Percentiles rank a stretch among this genome's conserved stretches.
These are phyloP conservation scores for Suhomyces xylopsoci DNA, from an alignment of 805 yeast genomes.

Conservation along the genomic window DNA sequence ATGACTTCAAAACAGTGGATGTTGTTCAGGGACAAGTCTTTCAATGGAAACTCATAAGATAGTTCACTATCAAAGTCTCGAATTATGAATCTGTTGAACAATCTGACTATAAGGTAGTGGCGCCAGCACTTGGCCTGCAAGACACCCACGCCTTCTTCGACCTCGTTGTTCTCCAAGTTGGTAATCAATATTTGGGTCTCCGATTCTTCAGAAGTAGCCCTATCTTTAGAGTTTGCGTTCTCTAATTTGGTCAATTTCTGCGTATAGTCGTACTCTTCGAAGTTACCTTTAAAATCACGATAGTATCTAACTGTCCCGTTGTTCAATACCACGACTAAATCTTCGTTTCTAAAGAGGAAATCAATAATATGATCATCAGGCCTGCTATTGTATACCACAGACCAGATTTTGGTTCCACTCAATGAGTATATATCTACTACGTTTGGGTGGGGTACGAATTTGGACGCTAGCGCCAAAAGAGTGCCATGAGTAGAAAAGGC, in stretches of 20 bases:
- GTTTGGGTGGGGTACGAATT: constrained; percentile 32
- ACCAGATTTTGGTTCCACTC: constrained; percentile 34
- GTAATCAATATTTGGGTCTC: constrained; percentile 17
- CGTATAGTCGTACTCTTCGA: constrained; percentile 46
- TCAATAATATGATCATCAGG: constrained; percentile 54
- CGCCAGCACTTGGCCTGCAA: constrained; percentile 31
- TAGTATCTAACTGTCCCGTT: constrained; percentile 56
- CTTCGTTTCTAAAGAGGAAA: constrained; percentile 50
- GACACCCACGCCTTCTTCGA: constrained; percentile 28
- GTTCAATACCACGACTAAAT: constrained; percentile 53
- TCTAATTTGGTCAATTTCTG: constrained; percentile 18
- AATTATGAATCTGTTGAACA: constrained; percentile 31
- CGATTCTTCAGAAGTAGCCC: constrained; percentile 1
- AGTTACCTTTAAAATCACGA: constrained; percentile 64
- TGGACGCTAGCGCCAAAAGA: constrained; percentile 49
- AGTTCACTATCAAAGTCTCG: constrained; percentile 39
- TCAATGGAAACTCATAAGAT: constrained; percentile 36
- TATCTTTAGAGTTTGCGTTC: neutral
- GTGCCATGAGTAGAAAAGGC: constrained; percentile 54
- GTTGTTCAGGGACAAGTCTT: constrained; percentile 16
- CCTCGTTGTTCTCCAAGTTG: constrained; percentile 30
- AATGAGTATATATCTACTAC: constrained; percentile 35
- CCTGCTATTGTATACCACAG: constrained; percentile 36
- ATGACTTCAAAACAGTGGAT: constrained; percentile 21
- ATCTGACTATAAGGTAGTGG: constrained; percentile 43